Percentiles rank a stretch among this genome's conserved stretches.
Conservation (phyloP, 2,329 filamentous ascomycete genomes). For the Coniochaeta sp. region DNA sequence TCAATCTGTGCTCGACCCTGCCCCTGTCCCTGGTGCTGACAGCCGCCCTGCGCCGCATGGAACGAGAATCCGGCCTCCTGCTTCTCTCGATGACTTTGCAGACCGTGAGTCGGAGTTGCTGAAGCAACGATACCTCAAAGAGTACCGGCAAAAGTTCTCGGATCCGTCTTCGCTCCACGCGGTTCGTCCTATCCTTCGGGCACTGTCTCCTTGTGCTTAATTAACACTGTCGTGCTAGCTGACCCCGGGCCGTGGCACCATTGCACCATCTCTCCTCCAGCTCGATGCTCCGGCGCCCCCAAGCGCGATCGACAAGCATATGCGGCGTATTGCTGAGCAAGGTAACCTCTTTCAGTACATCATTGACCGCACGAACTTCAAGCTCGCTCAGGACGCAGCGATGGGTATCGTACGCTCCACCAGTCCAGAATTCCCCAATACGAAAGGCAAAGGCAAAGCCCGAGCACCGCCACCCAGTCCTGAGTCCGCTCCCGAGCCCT, state of each 20-base stretch:
- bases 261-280: not conserved
- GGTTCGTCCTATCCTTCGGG: not conserved
- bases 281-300: not conserved
- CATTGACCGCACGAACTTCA: not conserved
- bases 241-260: not conserved
- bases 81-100: not conserved
- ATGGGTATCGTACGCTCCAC: not conserved
- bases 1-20: not conserved
- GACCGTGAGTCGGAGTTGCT: not conserved
- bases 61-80: not conserved
- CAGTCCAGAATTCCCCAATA: not conserved
- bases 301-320: not conserved
- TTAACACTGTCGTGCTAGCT: not conserved
- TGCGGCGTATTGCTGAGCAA: not conserved
- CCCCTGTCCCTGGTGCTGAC: not conserved
- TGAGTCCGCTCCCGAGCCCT: too few relatives aligned
- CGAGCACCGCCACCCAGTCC: not conserved
- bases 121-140: not conserved
- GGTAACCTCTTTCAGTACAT: not conserved
- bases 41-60: not conserved
- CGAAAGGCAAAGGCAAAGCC: not conserved
- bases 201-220: not conserved
- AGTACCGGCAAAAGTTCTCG: not conserved
- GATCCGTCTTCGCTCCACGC: not conserved
- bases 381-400: not conserved